Percentiles rank a stretch among this genome's conserved stretches.
These are phyloP conservation scores for Trypanosoma lewisi DNA, from an alignment of 208 protist genomes.

Conservation along the genomic window DNA sequence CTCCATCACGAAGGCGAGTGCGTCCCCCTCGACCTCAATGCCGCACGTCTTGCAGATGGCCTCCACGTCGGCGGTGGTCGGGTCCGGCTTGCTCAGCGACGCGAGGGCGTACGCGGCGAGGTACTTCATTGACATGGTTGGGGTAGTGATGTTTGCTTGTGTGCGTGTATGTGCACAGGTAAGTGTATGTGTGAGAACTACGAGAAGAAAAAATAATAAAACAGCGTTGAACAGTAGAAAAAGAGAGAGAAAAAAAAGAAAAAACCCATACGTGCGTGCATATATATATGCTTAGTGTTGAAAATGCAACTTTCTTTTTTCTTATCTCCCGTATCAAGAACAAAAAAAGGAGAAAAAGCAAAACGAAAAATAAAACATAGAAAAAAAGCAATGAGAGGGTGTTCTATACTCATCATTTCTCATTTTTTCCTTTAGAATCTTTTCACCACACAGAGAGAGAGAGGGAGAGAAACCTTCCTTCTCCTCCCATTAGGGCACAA, in stretches of 20 bases:
- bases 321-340: too few species aligned
- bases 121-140: conserved; percentile 86
- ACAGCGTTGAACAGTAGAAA: background rate
- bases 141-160: too few species aligned
- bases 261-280: too few species aligned
- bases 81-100: conserved; percentile 71
- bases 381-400: too few species aligned
- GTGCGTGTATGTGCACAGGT: too few species aligned
- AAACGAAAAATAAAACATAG: background rate
- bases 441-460: background rate
- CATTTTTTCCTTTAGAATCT: too few species aligned
- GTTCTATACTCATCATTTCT: too few species aligned
- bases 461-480: too few species aligned
- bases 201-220: background rate
- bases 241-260: conserved; percentile 6
- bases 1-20: conserved; percentile 83
- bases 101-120: conserved; percentile 91
- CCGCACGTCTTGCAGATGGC: conserved; percentile 81
- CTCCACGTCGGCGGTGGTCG: conserved; percentile 78
- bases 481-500: background rate
- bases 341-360: background rate
- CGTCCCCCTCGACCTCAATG: conserved; percentile 65
- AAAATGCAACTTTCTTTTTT: too few species aligned
- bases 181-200: background rate
- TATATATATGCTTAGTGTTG: conserved; percentile 1